Evolutionary conservation across 768 basidiomycete species (phyloP), one percentile per base, ranked within the genome.

Genomic region (Mycena albidolilacea): DNA sequence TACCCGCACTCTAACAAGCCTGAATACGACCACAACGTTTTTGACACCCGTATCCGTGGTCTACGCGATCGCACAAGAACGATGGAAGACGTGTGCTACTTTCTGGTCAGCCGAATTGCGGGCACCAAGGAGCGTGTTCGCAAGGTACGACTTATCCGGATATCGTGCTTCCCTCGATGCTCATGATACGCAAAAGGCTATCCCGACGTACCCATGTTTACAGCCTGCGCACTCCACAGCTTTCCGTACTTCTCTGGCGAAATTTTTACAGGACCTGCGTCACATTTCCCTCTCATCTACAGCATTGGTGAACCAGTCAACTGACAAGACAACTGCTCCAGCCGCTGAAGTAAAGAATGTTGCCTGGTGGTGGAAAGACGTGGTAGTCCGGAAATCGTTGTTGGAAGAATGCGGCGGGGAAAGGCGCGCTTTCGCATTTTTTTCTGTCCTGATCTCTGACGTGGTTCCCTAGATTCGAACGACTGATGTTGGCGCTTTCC

Each of bases 331-430:
- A 3, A 76, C 71, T 57, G 61, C 58, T 61, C 72, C 69, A 11
- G 65, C 71, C n/a, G 30, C 39, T 15, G 39, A 23, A 9, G 21
- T 11, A n/a, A 23, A 43, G 37, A 39, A 21, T 5, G 71, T 60
- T 14, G 61, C 74, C 46, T 85, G 82, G 85, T 90, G 89, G 89
- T 91, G 90, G 90, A 88, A 84, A 77, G 87, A 89, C 63, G 84
- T 89, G 3, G 81, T 89, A 5, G 88, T 90, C 5, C 83, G 89
- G 38, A 90, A 87, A 75, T 89, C 89, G 9, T 74, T 90, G 35
- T 76, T 90, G 37, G 89, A 90, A 70, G 89, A 90, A 73, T 90
- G 88, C 74, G 76, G 81, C 35, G 88, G 90, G 30, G 87, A 87
- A 67, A 84, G 84, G 89, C 89, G 61, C 57, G 81, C 72, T 39